Evolutionary conservation across 2,329 filamentous ascomycete genomes (phyloP).

Genomic region (Cladophialophora chaetospira): DNA sequence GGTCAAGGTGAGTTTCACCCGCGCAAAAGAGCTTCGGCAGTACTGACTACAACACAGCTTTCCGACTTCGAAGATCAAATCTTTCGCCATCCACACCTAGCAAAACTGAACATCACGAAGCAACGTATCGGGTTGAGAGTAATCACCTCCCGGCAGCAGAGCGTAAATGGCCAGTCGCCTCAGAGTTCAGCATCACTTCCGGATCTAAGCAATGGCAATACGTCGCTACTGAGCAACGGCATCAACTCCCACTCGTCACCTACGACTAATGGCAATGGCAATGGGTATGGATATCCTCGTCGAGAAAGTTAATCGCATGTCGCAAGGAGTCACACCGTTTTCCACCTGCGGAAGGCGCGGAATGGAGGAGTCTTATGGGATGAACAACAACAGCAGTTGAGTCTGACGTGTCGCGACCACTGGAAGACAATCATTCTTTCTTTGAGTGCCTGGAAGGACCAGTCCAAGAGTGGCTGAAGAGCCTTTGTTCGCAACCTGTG

Average conservation of each 20-base stretch:
- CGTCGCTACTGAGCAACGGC: constrained; percentile 22
- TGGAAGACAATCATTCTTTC: too few relatives aligned
- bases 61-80: constrained; percentile 54
- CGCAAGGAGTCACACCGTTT: not conserved
- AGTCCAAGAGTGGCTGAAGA: too few relatives aligned
- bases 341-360: not conserved
- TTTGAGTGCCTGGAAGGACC: too few relatives aligned
- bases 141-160: not conserved
- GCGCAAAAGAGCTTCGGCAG: not conserved
- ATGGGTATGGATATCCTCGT: constrained; percentile 20
- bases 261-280: constrained; percentile 18
- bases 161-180: constrained; percentile 5
- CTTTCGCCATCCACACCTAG: constrained; percentile 50
- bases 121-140: constrained; percentile 28
- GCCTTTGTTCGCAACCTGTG: too few relatives aligned
- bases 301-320: constrained; percentile 6
- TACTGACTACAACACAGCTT: constrained; percentile 38
- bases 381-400: too few relatives aligned
- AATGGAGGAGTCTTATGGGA: not conserved
- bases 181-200: constrained; percentile 5
- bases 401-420: too few relatives aligned
- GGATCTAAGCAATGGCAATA: constrained; percentile 14
- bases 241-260: constrained; percentile 17
- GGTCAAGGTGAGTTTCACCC: constrained; percentile 46
- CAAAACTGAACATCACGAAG: constrained; percentile 15